Evolutionary conservation across 805 yeast species (phyloP).

Genomic region (Lipomyces yamadae): DNA sequence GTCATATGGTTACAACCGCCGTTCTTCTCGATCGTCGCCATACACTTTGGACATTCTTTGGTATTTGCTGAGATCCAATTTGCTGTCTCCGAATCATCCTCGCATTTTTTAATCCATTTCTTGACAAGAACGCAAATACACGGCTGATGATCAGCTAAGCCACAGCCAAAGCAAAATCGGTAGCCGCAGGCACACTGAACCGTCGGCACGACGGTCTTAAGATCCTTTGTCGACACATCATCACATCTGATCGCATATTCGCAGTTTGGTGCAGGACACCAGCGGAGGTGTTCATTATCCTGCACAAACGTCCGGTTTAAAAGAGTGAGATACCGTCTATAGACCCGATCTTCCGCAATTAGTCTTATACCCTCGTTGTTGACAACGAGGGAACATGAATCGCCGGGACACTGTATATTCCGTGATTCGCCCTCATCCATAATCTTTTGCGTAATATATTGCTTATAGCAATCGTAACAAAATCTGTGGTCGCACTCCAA

Average conservation of each 20-base stretch:
- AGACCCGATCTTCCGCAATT: slow-evolving; percentile 43
- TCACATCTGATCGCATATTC: slow-evolving; percentile 56
- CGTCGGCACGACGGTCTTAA: slow-evolving; percentile 57
- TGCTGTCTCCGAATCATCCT: slow-evolving; percentile 84
- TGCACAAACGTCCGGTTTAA: slow-evolving; percentile 55
- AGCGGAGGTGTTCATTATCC: slow-evolving; percentile 55
- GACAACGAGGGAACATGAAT: slow-evolving; percentile 55
- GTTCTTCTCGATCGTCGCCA: slow-evolving; percentile 79
- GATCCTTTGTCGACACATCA: slow-evolving; percentile 35
- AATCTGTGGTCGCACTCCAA: slow-evolving; percentile 72
- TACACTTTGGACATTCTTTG: slow-evolving; percentile 83
- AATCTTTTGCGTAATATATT: slow-evolving; percentile 58
- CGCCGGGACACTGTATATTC: slow-evolving; percentile 67
- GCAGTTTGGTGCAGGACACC: slow-evolving; percentile 91
- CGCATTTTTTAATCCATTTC: slow-evolving; percentile 77
- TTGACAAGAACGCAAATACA: slow-evolving; percentile 74
- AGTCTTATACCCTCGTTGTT: slow-evolving; percentile 46
- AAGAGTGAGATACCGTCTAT: slow-evolving; percentile 39
- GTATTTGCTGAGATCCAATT: slow-evolving; percentile 88
- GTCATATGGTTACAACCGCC: slow-evolving; percentile 99
- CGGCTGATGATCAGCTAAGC: slow-evolving; percentile 78
- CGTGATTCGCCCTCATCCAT: slow-evolving; percentile 45
- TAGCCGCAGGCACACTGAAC: slow-evolving; percentile 72
- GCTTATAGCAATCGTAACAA: slow-evolving; percentile 70
- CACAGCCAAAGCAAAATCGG: slow-evolving; percentile 79